Evolutionary conservation across 768 basidiomycete genomes (phyloP), one percentile per base, ranked within the genome.

Genomic region (Podaxis carcinomalis): DNA sequence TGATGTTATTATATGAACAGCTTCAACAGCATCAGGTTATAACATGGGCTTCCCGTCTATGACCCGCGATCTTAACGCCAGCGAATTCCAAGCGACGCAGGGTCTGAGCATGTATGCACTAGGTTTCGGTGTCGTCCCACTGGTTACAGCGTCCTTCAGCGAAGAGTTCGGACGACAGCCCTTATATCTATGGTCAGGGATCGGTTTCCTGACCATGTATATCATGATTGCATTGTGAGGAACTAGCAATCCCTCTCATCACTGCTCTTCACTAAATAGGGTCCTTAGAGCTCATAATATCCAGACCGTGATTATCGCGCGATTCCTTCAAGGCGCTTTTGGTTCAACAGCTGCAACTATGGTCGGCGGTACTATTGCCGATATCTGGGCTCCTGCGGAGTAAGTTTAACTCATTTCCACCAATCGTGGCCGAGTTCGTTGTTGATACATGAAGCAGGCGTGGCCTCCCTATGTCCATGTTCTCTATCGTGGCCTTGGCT

Each of bases 401-500:
- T 88, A 64, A 66, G 77, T 62, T 53, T 7, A 1, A 14, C 2
- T 44, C 42, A 36, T 40, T 10, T 23, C 23, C 25, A 19, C 28
- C 14, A 47, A 63, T 13, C 39, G 5, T 5, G 39, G 25, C 47
- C 21, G 5, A 51, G 21, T 5, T 19, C 23, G 28, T 7, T 52
- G 40, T 49, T 52, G 49, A 44, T 44, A 44, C 36, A n/a, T n/a
- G 19, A 47, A 11, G 16, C 55, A 90, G 88, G 59, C 86, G 90
- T 7, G 90, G 90, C 1, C 62, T 87, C 1, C 89, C 90, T 0
- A 92, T 93, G 89, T 75, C 86, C 0, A 66, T 89, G 0, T 93
- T 89, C 68, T 77, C 88, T 0, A 66, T 85, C 2, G 72, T 79
- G 0, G 88, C 86, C 0, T 68, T 92, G 10, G 79, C 78, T 1